Conservation (phyloP, 805 yeast species). For the Starmerella roubikii region DNA sequence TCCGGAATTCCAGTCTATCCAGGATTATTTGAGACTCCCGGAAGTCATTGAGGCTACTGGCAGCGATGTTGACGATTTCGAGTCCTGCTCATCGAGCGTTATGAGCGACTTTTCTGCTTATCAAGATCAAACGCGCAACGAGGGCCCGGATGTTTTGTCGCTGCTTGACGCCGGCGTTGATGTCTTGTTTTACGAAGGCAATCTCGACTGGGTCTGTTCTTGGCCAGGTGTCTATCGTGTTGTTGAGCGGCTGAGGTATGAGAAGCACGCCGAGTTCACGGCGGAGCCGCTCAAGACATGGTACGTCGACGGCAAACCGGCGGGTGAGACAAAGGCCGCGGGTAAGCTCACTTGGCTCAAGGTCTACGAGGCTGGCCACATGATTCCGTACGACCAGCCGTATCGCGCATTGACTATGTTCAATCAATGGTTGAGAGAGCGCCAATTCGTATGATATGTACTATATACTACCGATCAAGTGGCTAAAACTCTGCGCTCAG, state of each 20-base stretch:
- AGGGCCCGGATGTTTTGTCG: constrained; percentile 55
- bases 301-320: constrained; percentile 32
- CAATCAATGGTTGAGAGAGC: constrained; percentile 86
- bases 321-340: constrained; percentile 62
- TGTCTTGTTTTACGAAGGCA: constrained; percentile 85
- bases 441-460: too few species aligned
- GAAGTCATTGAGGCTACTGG: constrained; percentile 73
- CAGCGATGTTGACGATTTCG: constrained; percentile 64
- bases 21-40: constrained; percentile 63
- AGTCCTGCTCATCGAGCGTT: constrained; percentile 45
- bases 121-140: constrained; percentile 90
- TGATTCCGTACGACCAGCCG: constrained; percentile 90
- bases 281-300: constrained; percentile 27
- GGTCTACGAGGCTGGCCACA: constrained; percentile 84
- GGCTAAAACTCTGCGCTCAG: too few species aligned
- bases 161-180: constrained; percentile 64
- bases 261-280: constrained; percentile 40
- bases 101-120: constrained; percentile 67
- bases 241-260: constrained; percentile 60
- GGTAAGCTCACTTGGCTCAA: constrained; percentile 68
- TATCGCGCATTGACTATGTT: constrained; percentile 63
- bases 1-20: constrained; percentile 58
- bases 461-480: too few species aligned
- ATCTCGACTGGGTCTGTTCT: constrained; percentile 90
- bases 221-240: constrained; percentile 91